Base-by-base conservation (phyloP, 2,329 filamentous ascomycete genomes). In the Berkeleyomyces rouxiae region DNA sequence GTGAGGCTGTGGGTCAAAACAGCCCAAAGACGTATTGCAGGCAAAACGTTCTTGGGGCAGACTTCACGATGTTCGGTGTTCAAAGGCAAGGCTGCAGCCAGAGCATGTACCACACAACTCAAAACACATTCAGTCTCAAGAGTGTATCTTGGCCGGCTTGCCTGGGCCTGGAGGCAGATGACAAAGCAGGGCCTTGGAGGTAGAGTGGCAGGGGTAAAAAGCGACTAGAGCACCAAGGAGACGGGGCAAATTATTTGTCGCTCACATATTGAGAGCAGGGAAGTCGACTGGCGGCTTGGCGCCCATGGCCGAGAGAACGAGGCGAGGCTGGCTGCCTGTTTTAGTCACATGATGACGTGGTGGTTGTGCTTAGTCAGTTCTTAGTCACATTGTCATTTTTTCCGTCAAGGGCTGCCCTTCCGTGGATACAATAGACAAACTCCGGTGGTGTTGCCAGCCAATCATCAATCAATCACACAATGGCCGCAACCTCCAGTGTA, bases 401-500 rank as follows among this genome's bases (percentile, higher is more conserved):
- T 6, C 23, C 31, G 23, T 23, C 23, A 23, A 23, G 23, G 23
- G 23, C 23, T 23, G 23, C 23, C 23, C 23, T 23, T 23, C 23
- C 23, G 23, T 23, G 23, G 23, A 23, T 23, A 23, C 23, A 23
- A 23, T 23, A 23, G 23, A 23, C 23, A 23, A 23, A 23, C 23
- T 23, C 23, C 23, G 23, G 23, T 23, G 23, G 23, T 23, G 23
- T 23, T 23, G 23, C 23, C 23, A 23, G 23, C 23, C 23, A 23
- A 23, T 2, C 23, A 23, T 23, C 23, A 23, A 23, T 23, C 23
- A 23, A 23, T 23, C 23, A 13, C 9, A 68, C 57, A 40, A 69
- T 68, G 67, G 66, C 68, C 23, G 65, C 65, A 10, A 53, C 67
- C 61, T 65, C 66, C 33, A 67, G 65, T 39, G 68, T 70, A 65